Evolutionary conservation across 352 stramenopile species (phyloP), one percentile per base, ranked within the genome.

Genomic region (Phytophthora ramorum): DNA sequence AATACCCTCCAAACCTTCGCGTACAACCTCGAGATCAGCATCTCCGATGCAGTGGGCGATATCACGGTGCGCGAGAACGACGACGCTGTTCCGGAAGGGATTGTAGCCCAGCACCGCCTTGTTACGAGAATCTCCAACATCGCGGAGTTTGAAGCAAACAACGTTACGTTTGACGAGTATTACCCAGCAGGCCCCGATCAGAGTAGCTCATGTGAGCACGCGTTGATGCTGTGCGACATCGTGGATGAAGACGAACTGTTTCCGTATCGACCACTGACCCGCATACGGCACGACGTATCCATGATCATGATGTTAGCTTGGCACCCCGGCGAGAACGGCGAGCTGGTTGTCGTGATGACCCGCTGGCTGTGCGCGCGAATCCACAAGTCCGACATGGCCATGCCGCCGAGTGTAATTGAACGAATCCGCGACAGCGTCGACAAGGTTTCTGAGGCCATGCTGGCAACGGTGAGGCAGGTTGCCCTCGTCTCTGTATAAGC

Each of bases 11-110:
- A 68, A 14, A 57, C 57, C 22, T 83, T 81, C 38, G 62, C 63
- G 12, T 61, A 53, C 46, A 83, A 78, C 52, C 58, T 81, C 32
- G 73, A 85, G 56, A 76, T 79, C 60, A 76, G 51, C 46, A 63
- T 80, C 28, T 79, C 73, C 4, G 73, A 85, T 22, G 54, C 56
- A 2, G 28, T 71, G 12, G 76, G 73, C 19, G 58, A 76, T 32
- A 69, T 80, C 30, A 82, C 73, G 0, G 66, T 81, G 24, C 76
- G 73, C 19, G 73, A 85, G 41, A 77, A 85, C 34, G 71, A 80
- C 60, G 67, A 82, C 35, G 58, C 41, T 8, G 40, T 16, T 20
- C 50, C 41, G 17, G 44, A 58, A 40, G 62, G 57, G 20, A 50
- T 44, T 1, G 57, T 78, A 24, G 34, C 56, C 4, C 74, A 82